Evolutionary conservation across 2,329 filamentous ascomycete genomes (phyloP).

Genomic region (Fusarium abutilonis): DNA sequence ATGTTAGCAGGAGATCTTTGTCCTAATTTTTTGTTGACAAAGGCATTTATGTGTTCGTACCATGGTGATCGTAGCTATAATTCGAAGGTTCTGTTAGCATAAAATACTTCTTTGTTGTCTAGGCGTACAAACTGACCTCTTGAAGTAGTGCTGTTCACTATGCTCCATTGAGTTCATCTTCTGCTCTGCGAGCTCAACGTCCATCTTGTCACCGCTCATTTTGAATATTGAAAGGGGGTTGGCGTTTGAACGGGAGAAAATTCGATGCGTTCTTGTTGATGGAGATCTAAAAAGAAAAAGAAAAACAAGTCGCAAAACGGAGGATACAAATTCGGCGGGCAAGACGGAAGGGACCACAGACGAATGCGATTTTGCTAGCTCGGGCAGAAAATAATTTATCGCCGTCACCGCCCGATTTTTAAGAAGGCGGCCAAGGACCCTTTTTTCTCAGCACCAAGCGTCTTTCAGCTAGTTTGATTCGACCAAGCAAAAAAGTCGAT

Average conservation of each 20-base stretch:
- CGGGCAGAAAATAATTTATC: constrained; percentile 48
- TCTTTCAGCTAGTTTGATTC: constrained; percentile 17
- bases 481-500: too few relatives aligned
- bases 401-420: constrained; percentile 45
- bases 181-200: constrained; percentile 68
- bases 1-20: constrained; percentile 26
- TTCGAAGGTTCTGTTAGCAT: constrained; percentile 50
- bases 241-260: constrained; percentile 3
- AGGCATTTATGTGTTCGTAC: constrained; percentile 58
- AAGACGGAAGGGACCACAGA: constrained; percentile 31
- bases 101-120: constrained; percentile 8
- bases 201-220: constrained; percentile 65
- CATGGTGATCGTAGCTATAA: constrained; percentile 94
- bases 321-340: constrained; percentile 21
- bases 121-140: constrained; percentile 70
- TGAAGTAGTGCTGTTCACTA: constrained; percentile 99
- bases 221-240: constrained; percentile 31
- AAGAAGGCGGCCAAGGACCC: constrained; percentile 27
- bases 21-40: constrained; percentile 35
- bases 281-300: constrained; percentile 7
- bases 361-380: constrained; percentile 43
- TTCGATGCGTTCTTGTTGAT: constrained; percentile 2
- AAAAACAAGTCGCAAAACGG: constrained; percentile 35
- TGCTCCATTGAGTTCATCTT: constrained; percentile 81
- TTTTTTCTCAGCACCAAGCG: constrained; percentile 30